Evolutionary conservation across 2,329 filamentous ascomycete species (phyloP), one percentile per base, ranked within the genome.

Genomic region (Apiospora kogelbergensis): DNA sequence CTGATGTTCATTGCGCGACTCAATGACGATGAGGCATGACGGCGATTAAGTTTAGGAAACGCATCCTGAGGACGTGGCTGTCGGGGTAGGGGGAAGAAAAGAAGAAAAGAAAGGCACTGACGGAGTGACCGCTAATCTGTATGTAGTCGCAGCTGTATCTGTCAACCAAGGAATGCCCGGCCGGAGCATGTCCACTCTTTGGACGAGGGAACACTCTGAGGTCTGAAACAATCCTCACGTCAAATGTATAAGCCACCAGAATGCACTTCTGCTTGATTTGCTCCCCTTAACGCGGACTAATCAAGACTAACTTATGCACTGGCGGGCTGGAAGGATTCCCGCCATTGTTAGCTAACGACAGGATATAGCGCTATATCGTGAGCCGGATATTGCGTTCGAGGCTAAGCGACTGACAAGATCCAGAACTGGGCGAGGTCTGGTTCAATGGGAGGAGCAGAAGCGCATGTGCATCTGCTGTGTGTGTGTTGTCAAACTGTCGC

Each of bases 151-250:
- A 37, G 53, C 30, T 60, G 53, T 33, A 57, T 33, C 48, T 57
- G 48, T 57, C 48, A 57, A 57, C 11, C 48, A 30, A 57, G 48
- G 53, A 60, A 30, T 60, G 26, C 53, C 53, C 53, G 48, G 48
- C 17, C 15, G 24, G 48, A 3, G 15, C 48, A 33, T n/a, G 53
- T 22, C 53, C 53, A 60, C 53, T 60, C 30, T n/a, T 60, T 60
- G 22, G 53, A 37, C 33, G 17, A n/a, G 10, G 30, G 53, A 37
- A 60, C 53, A 60, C n/a, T 42, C 17, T 42, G 40, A 42, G 33
- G 53, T 60, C 53, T 60, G 53, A 60, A 60, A 60, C 53, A n/a
- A 60, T n/a, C 26, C 30, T 37, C 53, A 60, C 53, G 53, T 60
- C 53, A 60, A 60, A 60, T 26, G 17, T 60, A 60, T 37, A 37